These are phyloP conservation scores for Colletotrichum chrysophilum DNA, from an alignment of 2,329 filamentous ascomycete genomes.

Conservation along the genomic window DNA sequence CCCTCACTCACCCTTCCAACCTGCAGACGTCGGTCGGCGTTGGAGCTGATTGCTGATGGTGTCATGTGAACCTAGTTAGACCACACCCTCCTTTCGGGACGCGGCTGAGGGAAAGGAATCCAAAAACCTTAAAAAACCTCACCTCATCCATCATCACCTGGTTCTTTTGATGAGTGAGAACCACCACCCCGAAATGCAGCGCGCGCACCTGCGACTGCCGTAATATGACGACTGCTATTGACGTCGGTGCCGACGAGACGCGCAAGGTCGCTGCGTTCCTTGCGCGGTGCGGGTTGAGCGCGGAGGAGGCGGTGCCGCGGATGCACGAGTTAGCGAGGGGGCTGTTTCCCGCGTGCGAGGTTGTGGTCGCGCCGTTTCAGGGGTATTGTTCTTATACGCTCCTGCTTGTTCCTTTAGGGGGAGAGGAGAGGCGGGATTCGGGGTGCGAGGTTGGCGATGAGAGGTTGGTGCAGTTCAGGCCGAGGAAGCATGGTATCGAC, in stretches of 20 bases:
- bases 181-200: background rate
- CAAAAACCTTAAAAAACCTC: background rate
- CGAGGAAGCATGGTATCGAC: conserved; percentile 46
- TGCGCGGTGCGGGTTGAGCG: background rate
- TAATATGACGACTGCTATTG: background rate
- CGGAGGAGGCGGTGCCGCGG: conserved; percentile 20
- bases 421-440: background rate
- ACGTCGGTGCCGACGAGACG: background rate
- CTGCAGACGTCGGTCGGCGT: background rate
- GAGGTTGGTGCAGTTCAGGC: conserved; percentile 53
- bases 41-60: background rate
- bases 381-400: conserved; percentile 60
- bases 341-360: conserved; percentile 32
- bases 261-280: conserved; percentile 4
- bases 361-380: conserved; percentile 42
- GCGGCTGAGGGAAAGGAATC: background rate
- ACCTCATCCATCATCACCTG: background rate
- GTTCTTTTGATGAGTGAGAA: background rate
- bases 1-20: background rate
- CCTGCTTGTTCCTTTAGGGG: conserved; percentile 32
- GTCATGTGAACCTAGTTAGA: background rate
- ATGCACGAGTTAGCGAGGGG: conserved; percentile 34
- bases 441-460: background rate
- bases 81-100: background rate
- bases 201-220: background rate